Evolutionary conservation across 257 asterid species (phyloP).

Genomic region (Ligustrum vulgare): DNA sequence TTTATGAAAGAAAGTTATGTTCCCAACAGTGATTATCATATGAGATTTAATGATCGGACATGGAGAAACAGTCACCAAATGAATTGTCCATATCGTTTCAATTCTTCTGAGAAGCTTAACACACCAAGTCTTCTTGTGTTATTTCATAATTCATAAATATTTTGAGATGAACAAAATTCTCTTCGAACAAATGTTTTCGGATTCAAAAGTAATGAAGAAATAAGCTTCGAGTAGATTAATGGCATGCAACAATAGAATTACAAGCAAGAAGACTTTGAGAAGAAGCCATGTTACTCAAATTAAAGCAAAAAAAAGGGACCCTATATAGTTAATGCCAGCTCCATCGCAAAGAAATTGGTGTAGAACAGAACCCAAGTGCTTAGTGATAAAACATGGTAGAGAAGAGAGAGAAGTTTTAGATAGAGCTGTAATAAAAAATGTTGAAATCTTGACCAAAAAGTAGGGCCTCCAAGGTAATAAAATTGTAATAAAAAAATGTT

Average conservation of each 20-base stretch:
- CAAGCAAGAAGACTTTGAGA: constrained; percentile 47
- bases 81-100: no score
- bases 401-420: no score
- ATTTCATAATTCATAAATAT: background rate
- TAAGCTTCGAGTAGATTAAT: constrained; percentile 6
- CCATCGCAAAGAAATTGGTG: constrained; percentile 49
- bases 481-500: no score
- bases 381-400: constrained; percentile 52
- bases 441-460: no score
- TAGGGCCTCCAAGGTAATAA: no score
- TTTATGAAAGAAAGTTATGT: no score
- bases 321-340: constrained; percentile 19
- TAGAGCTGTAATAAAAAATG: no score
- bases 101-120: no score
- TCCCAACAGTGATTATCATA: no score
- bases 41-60: no score
- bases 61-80: no score
- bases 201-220: constrained; percentile 4
- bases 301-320: constrained; percentile 32
- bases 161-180: constrained; percentile 23
- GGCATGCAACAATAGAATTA: constrained; percentile 30
- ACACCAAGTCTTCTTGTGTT: background rate
- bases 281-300: constrained; percentile 21
- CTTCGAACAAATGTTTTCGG: constrained; percentile 34
- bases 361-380: constrained; percentile 63